Conservation (phyloP, 768 basidiomycete species). For the Coprinopsis marcescibilis region DNA sequence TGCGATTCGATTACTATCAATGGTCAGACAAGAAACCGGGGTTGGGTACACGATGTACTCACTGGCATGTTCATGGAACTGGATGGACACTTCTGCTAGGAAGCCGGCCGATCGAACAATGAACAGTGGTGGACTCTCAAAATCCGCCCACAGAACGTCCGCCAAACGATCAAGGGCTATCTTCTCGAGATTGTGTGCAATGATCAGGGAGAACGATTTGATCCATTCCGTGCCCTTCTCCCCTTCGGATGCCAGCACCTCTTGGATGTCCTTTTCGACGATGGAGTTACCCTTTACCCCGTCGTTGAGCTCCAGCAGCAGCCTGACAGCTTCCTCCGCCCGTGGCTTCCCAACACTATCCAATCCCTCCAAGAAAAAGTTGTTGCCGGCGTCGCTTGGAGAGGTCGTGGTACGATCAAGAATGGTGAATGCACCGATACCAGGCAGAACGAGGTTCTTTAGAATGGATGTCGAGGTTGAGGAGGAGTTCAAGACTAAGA, state of each 20-base stretch:
- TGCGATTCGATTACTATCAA: conserved; percentile 81
- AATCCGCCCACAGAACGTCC: conserved; percentile 59
- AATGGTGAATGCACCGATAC: conserved; percentile 93
- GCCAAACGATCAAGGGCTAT: conserved; percentile 53
- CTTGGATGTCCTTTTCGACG: conserved; percentile 40
- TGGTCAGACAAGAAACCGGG: conserved; percentile 1
- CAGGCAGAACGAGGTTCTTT: conserved; percentile 96
- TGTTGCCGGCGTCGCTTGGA: conserved; percentile 83
- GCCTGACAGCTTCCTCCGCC: conserved; percentile 71
- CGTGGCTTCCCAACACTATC: conserved; percentile 76
- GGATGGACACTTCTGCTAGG: conserved; percentile 81
- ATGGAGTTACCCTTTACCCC: conserved; percentile 70
- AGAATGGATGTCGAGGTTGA: conserved; percentile 86
- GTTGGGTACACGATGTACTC: no score
- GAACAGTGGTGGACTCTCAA: conserved; percentile 61
- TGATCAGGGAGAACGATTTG: conserved; percentile 65
- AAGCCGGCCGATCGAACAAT: conserved; percentile 85
- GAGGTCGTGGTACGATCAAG: conserved; percentile 61
- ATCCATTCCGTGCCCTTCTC: conserved; percentile 31
- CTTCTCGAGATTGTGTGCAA: conserved; percentile 75
- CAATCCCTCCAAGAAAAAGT: conserved; percentile 85
- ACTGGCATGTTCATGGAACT: conserved; percentile 87
- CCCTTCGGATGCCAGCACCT: conserved; percentile 40
- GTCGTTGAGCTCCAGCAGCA: conserved; percentile 84
- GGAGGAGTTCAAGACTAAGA: conserved; percentile 75